Evolutionary conservation across 306 rosid species (phyloP).

Genomic region (Cucurbita moschata): DNA sequence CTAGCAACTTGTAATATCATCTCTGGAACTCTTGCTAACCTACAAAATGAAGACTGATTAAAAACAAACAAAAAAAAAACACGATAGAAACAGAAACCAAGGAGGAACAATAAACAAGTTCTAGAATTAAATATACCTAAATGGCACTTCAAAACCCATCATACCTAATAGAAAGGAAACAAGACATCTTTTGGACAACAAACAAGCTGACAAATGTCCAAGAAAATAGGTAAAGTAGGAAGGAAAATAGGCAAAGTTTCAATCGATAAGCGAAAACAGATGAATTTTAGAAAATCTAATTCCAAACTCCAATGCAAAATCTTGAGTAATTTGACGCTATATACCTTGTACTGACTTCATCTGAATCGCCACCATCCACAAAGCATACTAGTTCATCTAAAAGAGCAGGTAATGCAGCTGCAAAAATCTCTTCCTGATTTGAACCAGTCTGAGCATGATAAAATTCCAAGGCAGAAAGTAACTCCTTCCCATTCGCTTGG

Average conservation of each 20-base stretch:
- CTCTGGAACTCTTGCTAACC: conserved; percentile 79
- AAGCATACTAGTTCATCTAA: conserved; percentile 85
- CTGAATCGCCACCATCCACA: conserved; percentile 55
- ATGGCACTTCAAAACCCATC: not conserved
- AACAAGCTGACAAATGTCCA: not conserved
- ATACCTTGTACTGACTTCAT: conserved; percentile 70
- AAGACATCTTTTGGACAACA: not conserved
- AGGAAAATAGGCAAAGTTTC: not conserved
- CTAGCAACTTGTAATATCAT: conserved; percentile 68
- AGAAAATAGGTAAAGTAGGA: not conserved
- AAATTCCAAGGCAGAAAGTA: conserved; percentile 64
- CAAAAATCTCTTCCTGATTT: conserved; percentile 62
- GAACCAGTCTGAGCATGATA: conserved; percentile 56
- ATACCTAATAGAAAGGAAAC: not conserved
- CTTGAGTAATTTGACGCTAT: not conserved
- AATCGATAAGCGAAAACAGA: not conserved
- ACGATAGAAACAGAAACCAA: not conserved
- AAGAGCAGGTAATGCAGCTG: conserved; percentile 81
- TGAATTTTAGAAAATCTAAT: not conserved
- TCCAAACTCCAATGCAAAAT: not conserved
- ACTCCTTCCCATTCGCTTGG: conserved; percentile 45
- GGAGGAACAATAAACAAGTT: not conserved
- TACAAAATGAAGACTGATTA: conserved; percentile 25
- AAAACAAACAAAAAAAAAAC: not conserved
- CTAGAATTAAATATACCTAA: conserved; percentile 5